A percentile compares a stretch with the other conserved stretches of the same genome.
Evolutionary conservation across 345 rosid genomes (phyloP).

Genomic region (Moringa oleifera): DNA sequence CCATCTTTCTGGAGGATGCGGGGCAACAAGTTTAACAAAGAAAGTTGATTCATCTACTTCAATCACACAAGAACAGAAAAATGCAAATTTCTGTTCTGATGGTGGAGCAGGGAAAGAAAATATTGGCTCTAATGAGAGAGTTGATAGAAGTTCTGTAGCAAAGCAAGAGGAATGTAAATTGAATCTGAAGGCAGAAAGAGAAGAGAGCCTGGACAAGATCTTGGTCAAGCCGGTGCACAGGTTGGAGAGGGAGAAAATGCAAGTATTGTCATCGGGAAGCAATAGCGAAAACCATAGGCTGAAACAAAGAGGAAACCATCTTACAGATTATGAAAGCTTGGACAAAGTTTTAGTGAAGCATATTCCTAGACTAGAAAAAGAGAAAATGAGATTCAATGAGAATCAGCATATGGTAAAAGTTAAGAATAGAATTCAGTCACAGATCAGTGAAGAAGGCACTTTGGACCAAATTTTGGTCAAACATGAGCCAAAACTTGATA

Average conservation of each 20-base stretch:
- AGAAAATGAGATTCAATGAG: constrained; percentile 39
- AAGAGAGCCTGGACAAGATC: constrained; percentile 53
- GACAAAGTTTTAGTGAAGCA: constrained; percentile 82
- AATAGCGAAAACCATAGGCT: constrained; percentile 24
- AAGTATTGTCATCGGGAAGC: constrained; percentile 27
- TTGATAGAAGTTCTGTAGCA: not conserved
- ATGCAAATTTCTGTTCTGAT: not conserved
- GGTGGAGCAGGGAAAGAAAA: constrained; percentile 53
- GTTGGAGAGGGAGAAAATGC: constrained; percentile 48
- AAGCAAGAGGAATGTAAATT: not conserved
- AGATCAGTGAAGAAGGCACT: constrained; percentile 30
- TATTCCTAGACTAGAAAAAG: constrained; percentile 68
- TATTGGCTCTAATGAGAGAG: constrained; percentile 30
- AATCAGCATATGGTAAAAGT: constrained; percentile 33
- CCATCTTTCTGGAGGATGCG: constrained; percentile 16
- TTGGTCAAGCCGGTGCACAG: constrained; percentile 51
- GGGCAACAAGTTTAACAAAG: constrained; percentile 13
- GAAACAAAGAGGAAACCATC: constrained; percentile 24
- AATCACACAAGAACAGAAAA: not conserved
- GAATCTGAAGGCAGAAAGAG: constrained; percentile 11
- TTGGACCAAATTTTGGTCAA: constrained; percentile 50
- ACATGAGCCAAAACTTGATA: constrained; percentile 56
- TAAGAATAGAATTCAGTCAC: constrained; percentile 24
- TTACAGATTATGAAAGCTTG: constrained; percentile 43
- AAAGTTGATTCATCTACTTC: constrained; percentile 6